Conservation (phyloP, 2,329 filamentous ascomycete species). For the Exophiala sideris region DNA sequence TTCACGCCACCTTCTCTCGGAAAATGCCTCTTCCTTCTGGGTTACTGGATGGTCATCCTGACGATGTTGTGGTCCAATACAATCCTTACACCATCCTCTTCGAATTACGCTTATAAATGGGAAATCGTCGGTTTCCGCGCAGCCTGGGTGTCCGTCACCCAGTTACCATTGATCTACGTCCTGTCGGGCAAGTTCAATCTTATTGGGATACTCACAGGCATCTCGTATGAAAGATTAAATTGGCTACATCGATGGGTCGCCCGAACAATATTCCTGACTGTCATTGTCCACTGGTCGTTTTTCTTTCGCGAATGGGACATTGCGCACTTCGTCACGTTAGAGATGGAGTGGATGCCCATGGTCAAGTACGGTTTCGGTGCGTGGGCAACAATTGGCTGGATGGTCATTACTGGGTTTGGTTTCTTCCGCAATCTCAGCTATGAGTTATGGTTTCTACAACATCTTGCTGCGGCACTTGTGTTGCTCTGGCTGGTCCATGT, state of each 20-base stretch:
- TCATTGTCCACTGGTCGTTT: constrained; percentile 55
- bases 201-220: constrained; percentile 47
- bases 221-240: constrained; percentile 51
- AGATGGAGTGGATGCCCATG: constrained; percentile 49
- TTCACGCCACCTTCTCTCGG: constrained; percentile 24
- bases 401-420: constrained; percentile 49
- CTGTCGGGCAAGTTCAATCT: constrained; percentile 56
- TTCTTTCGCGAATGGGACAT: constrained; percentile 53
- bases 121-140: constrained; percentile 57
- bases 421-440: constrained; percentile 51
- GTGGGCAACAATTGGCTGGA: constrained; percentile 51
- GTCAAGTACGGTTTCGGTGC: constrained; percentile 52
- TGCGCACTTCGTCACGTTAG: constrained; percentile 48
- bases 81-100: constrained; percentile 20
- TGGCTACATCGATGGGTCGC: constrained; percentile 54
- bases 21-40: constrained; percentile 20
- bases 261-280: constrained; percentile 51
- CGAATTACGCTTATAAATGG: constrained; percentile 37
- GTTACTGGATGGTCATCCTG: constrained; percentile 23
- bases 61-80: constrained; percentile 25
- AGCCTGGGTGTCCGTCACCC: constrained; percentile 52
- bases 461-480: constrained; percentile 49
- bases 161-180: constrained; percentile 56
- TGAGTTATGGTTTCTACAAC: constrained; percentile 55
- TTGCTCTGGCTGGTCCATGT: constrained; percentile 44